Percentiles rank a stretch among this genome's conserved stretches.
phyloP scores from a whole-genome alignment of 2,329 filamentous ascomycete species.

The Colletotrichum limetticola region DNA sequence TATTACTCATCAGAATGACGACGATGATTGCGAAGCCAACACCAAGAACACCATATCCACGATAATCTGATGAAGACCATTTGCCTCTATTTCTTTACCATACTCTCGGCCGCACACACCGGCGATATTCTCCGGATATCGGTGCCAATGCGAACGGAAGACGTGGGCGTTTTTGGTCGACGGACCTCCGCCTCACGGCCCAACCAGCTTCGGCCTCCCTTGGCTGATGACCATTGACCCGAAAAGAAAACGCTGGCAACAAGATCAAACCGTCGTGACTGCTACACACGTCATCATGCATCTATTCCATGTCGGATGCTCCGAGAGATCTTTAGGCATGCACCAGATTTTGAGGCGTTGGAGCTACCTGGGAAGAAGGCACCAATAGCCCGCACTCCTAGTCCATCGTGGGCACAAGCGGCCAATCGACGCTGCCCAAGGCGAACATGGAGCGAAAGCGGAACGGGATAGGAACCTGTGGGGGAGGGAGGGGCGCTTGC shows the following conservation, averaged over 20 bases:
- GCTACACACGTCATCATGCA: slow-evolving; percentile 27
- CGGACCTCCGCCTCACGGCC: not conserved
- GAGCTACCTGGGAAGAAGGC: not conserved
- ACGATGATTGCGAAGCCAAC: not conserved
- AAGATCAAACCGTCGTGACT: not conserved
- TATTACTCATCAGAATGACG: not conserved
- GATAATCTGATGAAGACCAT: not conserved
- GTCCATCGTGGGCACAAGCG: slow-evolving; percentile 26
- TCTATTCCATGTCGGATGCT: not conserved
- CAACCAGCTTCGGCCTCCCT: not conserved
- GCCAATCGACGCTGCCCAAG: slow-evolving; percentile 24
- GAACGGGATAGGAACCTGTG: not conserved
- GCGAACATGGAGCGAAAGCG: slow-evolving; percentile 17
- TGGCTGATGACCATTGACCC: not conserved
- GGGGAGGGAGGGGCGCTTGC: not conserved
- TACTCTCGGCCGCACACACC: not conserved
- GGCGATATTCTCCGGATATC: not conserved
- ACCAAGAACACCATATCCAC: not conserved
- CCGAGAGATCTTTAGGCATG: not conserved
- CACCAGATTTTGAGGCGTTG: slow-evolving; percentile 14
- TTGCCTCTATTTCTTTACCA: not conserved
- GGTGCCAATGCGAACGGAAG: not conserved
- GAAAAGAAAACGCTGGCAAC: not conserved
- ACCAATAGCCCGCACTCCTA: slow-evolving; percentile 28
- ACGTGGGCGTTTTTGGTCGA: not conserved